A percentile compares a stretch with the other conserved stretches of the same genome.
These are phyloP conservation scores for Microdochium nivale DNA, from an alignment of 2,329 filamentous ascomycete species.

Conservation along the genomic window DNA sequence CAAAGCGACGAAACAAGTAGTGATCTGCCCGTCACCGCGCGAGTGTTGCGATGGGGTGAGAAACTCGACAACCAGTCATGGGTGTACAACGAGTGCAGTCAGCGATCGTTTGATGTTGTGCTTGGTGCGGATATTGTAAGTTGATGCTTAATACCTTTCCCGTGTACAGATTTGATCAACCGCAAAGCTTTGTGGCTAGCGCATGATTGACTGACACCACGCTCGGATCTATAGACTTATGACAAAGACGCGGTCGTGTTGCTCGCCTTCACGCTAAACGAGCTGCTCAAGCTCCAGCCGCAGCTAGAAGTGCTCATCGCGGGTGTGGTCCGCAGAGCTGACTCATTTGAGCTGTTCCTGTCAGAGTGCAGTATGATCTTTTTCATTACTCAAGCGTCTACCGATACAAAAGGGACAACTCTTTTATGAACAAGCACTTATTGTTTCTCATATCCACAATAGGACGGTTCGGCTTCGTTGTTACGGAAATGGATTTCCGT, in stretches of 20 bases:
- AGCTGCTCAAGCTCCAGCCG: slow-evolving; percentile 45
- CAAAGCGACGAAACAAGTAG: slow-evolving; percentile 14
- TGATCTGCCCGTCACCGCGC: slow-evolving; percentile 8
- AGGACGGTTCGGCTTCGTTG: background rate
- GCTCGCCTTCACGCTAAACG: slow-evolving; percentile 43
- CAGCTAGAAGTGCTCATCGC: slow-evolving; percentile 47
- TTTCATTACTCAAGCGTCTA: background rate
- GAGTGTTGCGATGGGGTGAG: slow-evolving; percentile 25
- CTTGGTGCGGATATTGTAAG: slow-evolving; percentile 22
- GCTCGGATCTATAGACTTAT: slow-evolving; percentile 48
- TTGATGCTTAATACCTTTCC: no score
- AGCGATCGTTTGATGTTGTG: slow-evolving; percentile 17
- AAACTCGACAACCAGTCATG: slow-evolving; percentile 12
- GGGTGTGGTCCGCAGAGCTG: slow-evolving; percentile 50
- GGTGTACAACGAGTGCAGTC: slow-evolving; percentile 13
- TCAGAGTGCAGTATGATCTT: slow-evolving; percentile 45
- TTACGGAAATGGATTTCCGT: slow-evolving; percentile 22
- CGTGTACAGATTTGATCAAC: no score
- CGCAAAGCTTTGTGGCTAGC: no score
- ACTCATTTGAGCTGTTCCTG: slow-evolving; percentile 52
- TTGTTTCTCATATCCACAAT: background rate
- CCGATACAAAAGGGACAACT: no score
- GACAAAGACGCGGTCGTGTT: slow-evolving; percentile 48
- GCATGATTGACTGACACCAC: no score
- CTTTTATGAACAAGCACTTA: background rate